Conservation (phyloP, 805 yeast genomes). For the Kodamaea hsintzibuensis region DNA sequence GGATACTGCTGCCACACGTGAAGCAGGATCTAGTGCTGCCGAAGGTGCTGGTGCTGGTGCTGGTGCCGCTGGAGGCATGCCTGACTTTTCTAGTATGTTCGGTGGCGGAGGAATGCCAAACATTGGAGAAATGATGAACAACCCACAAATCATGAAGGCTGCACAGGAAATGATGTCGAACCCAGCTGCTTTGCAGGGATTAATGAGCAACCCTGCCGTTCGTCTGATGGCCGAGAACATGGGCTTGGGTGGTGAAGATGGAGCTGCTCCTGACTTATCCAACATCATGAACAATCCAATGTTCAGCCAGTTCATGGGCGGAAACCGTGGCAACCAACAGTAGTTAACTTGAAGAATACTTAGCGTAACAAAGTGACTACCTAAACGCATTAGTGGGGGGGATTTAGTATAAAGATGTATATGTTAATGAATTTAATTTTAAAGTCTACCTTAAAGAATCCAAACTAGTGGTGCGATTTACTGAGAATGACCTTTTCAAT, state of each 20-base stretch:
- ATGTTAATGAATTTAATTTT: not conserved
- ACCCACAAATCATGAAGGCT: conserved; percentile 90
- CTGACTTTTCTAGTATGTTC: conserved; percentile 72
- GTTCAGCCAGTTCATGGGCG: conserved; percentile 64
- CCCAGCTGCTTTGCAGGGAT: conserved; percentile 70
- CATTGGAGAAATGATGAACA: conserved; percentile 70
- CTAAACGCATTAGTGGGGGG: not conserved
- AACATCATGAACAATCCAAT: conserved; percentile 82
- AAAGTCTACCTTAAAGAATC: not conserved
- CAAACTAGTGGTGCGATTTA: no score
- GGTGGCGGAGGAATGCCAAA: conserved; percentile 77
- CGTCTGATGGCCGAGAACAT: conserved; percentile 81
- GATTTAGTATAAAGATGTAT: not conserved
- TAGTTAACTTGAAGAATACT: not conserved
- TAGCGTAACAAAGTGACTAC: not conserved
- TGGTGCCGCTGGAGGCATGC: conserved; percentile 58
- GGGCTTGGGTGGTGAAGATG: conserved; percentile 62
- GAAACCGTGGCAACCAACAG: conserved; percentile 16
- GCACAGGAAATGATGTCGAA: conserved; percentile 87
- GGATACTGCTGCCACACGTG: conserved; percentile 15
- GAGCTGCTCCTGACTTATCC: conserved; percentile 54
- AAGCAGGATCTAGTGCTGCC: conserved; percentile 32
- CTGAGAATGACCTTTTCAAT: no score
- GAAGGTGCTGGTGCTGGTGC: conserved; percentile 43
- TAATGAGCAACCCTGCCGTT: conserved; percentile 79